Evolutionary conservation across 345 rosid species (phyloP), one percentile per base, ranked within the genome.

Genomic region (Cardamine occulta): DNA sequence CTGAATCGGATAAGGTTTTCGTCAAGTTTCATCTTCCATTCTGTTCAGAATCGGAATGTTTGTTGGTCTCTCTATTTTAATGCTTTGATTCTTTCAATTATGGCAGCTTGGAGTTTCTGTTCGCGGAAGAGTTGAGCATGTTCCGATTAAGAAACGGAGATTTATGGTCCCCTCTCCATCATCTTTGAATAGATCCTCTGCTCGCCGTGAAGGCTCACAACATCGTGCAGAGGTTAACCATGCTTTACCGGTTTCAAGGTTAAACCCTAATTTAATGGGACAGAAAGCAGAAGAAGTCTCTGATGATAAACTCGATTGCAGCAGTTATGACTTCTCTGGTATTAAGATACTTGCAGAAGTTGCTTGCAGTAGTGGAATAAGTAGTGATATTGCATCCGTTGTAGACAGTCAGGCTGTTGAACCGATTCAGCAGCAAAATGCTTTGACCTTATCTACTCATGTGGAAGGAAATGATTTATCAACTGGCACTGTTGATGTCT

Each of bases 341-440:
- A 86, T 86, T 45, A 78, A 85, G 70, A 85, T 88, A 19, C 93
- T 88, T 70, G 90, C 93, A 13, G 81, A 78, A 49, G 93, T 78
- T 31, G 93, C 88, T 65, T 85, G 90, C 69, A 68, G 68, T 71
- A 72, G 76, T 57, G 61, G 77, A 45, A 63, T 84, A 53, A 65
- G 63, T 64, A 61, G 70, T 77, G 82, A 76, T 63, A 34, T 64
- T 54, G 60, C 69, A 55, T 23, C 44, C 31, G 42, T 21, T 19
- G 70, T 62, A 62, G 82, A 65, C 9, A 42, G 40, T 58, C 65
- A 4, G n/a, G 37, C 24, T 74, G 73, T 35, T 48, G 67, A 74
- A 13, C 44, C 31, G 62, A 53, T 59, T 35, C 65, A 35, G 39
- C 45, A 47, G 21, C 65, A 65, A 47, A 39, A 35, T 35, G 32